Evolutionary conservation across 116 monocot genomes (phyloP), one percentile per base, ranked within the genome.

Genomic region (Phalaenopsis hybrid): DNA sequence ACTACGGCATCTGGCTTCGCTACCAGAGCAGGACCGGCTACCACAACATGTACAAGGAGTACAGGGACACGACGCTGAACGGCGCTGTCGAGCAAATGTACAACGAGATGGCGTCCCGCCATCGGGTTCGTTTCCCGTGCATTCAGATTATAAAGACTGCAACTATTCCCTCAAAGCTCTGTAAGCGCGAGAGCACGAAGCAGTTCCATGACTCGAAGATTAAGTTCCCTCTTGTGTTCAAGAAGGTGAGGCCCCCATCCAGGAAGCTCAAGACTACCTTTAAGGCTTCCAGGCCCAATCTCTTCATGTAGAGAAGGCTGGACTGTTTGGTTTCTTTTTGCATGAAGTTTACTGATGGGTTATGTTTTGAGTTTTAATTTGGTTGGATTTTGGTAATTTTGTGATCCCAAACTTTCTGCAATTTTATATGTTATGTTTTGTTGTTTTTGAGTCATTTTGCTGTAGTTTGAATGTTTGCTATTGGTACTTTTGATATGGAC

Each of bases 31-130:
- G 93, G 73, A 93, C 93, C 0, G 93, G 93, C 4, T 91, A 93
- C 58, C 93, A 93, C 81, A 93, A 93, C 85, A 93, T 93, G 93
- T 93, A 93, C 91, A 93, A 93, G 85, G 93, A 93, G 80, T 93
- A 86, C 86, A 82, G 93, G 43, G 93, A 93, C 70, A 93, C 93
- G 23, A 93, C 91, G 0, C 74, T 91, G 63, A 91, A 93, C 17
- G 93, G 93, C 4, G 88, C 88, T 0, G 93, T 93, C 13, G 93
- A 93, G 85, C 89, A 90, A 51, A 93, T 93, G 90, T 93, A 93
- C 88, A 88, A 85, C 20, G 93, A 93, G 86, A 93, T 93, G 93
- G 89, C 93, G 10, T 93, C 93, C 20, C 89, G 91, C 5, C 93
- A 93, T 76, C 83, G 89, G n/a, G 93, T 93, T 23, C 83, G 93